These are phyloP conservation scores for Tolypocladium amazonense DNA, from an alignment of 2,329 filamentous ascomycete genomes.

Conservation along the genomic window DNA sequence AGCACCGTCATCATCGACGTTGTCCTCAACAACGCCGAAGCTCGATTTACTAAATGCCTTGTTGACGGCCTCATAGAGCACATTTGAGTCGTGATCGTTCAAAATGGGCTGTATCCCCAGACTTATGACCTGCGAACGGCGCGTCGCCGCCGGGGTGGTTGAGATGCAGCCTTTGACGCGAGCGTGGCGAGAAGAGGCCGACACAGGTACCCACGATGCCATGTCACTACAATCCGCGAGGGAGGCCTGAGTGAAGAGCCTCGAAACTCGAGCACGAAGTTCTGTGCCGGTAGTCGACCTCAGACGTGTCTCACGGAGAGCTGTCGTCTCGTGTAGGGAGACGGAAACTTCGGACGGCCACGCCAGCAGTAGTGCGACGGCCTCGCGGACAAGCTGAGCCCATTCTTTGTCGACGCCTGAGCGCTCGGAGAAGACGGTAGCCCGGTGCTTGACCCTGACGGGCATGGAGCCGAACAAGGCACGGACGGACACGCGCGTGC, in stretches of 20 bases:
- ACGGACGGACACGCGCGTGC: conserved; percentile 65
- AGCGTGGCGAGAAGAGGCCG: conserved; percentile 51
- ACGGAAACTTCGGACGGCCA: conserved; percentile 51
- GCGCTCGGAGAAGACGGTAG: conserved; percentile 39
- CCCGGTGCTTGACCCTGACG: conserved; percentile 75
- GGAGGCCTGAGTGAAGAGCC: conserved; percentile 55
- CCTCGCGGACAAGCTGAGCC: conserved; percentile 45
- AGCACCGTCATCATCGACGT: conserved; percentile 19
- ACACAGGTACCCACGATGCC: conserved; percentile 58
- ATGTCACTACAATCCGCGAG: conserved; percentile 43
- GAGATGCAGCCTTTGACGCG: conserved; percentile 63
- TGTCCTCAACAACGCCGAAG: conserved; percentile 56
- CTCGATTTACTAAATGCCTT: conserved; percentile 62
- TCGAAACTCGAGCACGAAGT: conserved; percentile 18
- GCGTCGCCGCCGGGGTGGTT: conserved; percentile 57
- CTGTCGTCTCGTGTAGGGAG: conserved; percentile 40
- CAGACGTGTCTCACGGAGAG: conserved; percentile 26
- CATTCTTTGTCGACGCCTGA: conserved; percentile 50
- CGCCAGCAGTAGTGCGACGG: conserved; percentile 59
- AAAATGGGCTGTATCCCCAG: conserved; percentile 60
- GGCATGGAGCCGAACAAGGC: conserved; percentile 87
- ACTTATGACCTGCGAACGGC: conserved; percentile 69
- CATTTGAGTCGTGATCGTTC: conserved; percentile 43
- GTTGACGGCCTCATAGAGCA: conserved; percentile 72
- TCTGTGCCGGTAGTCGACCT: conserved; percentile 14